Percentiles rank a stretch among this genome's conserved stretches.
Conservation (phyloP, 768 basidiomycete genomes). For the Mycena latifolia region DNA sequence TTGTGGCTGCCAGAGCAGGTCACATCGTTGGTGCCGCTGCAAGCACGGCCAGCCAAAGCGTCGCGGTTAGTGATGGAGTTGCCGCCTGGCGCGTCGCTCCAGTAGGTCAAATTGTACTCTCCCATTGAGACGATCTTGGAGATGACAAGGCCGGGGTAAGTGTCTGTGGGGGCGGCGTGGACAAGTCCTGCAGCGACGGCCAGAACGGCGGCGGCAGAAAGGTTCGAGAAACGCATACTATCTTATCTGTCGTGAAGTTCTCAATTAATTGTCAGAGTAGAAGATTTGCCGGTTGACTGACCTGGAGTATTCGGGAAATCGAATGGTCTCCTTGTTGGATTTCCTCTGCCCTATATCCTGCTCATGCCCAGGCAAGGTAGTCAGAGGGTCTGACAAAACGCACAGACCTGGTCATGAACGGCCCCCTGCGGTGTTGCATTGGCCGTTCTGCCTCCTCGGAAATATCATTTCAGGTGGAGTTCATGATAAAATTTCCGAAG, state of each 20-base stretch:
- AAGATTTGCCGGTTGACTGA: background rate
- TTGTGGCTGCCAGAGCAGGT: slow-evolving; percentile 12
- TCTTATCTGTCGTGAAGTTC: background rate
- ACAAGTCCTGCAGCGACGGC: background rate
- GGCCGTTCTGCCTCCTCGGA: no score
- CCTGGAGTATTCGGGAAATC: background rate
- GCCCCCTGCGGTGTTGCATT: no score
- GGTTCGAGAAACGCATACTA: background rate
- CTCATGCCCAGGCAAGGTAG: no score
- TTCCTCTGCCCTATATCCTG: background rate
- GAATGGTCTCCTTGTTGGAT: background rate
- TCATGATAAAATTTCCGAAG: no score
- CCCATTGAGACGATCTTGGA: background rate
- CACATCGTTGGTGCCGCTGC: slow-evolving; percentile 9
- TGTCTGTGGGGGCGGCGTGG: background rate
- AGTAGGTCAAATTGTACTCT: slow-evolving; percentile 16
- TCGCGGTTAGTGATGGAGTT: background rate
- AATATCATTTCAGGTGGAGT: no score
- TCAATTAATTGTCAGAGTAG: background rate
- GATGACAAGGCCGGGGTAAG: background rate
- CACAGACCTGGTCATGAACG: no score
- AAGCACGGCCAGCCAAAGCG: background rate
- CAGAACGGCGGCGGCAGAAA: background rate
- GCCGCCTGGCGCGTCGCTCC: slow-evolving; percentile 3
- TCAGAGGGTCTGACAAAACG: no score